Evolutionary conservation across 1,284 basidiomycete genomes (phyloP).

Genomic region (Cryptococcus sp.): DNA sequence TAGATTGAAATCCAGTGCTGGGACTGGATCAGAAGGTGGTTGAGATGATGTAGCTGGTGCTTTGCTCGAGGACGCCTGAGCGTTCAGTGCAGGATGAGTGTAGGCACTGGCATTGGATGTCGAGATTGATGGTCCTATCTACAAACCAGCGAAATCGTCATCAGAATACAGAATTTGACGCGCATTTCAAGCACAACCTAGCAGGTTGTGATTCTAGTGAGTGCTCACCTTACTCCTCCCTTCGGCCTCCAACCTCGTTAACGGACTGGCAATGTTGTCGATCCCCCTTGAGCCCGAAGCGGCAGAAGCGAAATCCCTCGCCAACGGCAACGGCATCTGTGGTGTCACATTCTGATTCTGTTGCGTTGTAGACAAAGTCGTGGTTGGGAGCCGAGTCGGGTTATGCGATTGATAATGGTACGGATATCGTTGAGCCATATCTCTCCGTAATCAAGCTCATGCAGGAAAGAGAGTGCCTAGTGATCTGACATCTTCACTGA

Average conservation of each 20-base stretch:
- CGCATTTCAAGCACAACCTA: too few species aligned
- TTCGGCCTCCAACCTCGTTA: slow-evolving; percentile 20
- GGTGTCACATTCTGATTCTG: background rate
- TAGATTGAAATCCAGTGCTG: slow-evolving; percentile 44
- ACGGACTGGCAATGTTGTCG: slow-evolving; percentile 24
- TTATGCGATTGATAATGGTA: too few species aligned
- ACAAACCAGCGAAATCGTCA: too few species aligned
- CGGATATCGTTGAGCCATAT: too few species aligned
- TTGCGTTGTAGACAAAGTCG: background rate
- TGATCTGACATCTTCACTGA: too few species aligned
- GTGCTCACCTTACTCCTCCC: slow-evolving; percentile 9
- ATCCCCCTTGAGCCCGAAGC: background rate
- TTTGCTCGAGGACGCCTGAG: background rate
- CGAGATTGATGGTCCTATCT: slow-evolving; percentile 4
- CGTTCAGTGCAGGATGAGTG: background rate
- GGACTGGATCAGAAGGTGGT: slow-evolving; percentile 27
- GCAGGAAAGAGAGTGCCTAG: too few species aligned
- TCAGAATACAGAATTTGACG: too few species aligned
- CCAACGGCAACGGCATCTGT: slow-evolving; percentile 18
- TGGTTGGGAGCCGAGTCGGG: too few species aligned
- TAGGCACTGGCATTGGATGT: slow-evolving; percentile 1
- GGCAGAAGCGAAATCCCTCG: slow-evolving; percentile 15
- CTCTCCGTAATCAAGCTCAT: too few species aligned
- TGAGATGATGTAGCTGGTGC: background rate
- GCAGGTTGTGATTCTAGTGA: slow-evolving; percentile 11